Conservation (phyloP, 1,284 basidiomycete species). For the Puccinia horiana region DNA sequence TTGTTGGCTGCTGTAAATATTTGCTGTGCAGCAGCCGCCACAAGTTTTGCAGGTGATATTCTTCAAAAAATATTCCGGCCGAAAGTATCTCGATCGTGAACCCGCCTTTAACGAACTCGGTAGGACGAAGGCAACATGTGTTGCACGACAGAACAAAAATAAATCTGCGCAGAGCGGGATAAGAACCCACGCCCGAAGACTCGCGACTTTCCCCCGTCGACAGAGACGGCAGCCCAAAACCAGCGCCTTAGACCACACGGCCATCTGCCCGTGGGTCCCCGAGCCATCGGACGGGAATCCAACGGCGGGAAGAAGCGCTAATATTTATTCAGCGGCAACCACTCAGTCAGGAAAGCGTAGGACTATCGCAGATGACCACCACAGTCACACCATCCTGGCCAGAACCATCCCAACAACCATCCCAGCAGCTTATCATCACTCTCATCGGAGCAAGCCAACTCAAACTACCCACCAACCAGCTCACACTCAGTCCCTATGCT, state of each 20-base stretch:
- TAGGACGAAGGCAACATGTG: no score
- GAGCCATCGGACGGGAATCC: no score
- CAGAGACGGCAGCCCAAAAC: background rate
- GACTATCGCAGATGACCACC: background rate
- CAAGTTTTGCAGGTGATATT: no score
- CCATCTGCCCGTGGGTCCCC: slow-evolving; percentile 28
- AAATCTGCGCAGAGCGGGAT: slow-evolving; percentile 55
- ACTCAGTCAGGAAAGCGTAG: no score
- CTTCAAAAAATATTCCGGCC: no score
- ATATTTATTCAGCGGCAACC: no score
- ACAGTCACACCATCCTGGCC: slow-evolving; percentile 14
- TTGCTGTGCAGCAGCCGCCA: no score
- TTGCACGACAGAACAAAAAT: no score
- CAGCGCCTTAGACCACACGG: slow-evolving; percentile 43
- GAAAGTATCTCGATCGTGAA: no score
- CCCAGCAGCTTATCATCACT: slow-evolving; percentile 81
- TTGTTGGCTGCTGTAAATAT: no score
- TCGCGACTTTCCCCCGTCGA: background rate
- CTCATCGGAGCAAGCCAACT: slow-evolving; percentile 86
- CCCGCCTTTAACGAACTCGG: no score
- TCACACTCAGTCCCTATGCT: slow-evolving; percentile 73
- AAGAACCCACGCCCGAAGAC: slow-evolving; percentile 59
- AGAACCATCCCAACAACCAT: slow-evolving; percentile 34
- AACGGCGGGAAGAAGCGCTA: no score
- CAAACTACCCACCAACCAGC: slow-evolving; percentile 52